A percentile compares a stretch with the other conserved stretches of the same genome.
phyloP scores from a whole-genome alignment of 495 filamentous ascomycete species.

The Penicillium arizonense region DNA sequence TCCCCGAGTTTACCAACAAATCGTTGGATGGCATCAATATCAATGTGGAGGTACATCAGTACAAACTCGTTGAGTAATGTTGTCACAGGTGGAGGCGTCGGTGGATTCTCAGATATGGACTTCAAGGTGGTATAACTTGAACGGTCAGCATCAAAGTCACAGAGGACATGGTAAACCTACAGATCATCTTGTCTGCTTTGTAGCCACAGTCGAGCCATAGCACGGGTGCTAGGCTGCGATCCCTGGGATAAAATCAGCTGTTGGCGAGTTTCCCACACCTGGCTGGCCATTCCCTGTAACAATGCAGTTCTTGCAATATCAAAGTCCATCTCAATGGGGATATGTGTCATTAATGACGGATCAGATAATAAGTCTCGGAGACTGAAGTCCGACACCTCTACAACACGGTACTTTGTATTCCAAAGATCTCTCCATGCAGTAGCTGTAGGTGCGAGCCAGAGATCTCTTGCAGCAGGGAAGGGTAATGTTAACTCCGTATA shows the following conservation, averaged over 20 bases:
- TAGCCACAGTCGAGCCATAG: constrained; percentile 22
- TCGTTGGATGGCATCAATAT: constrained; percentile 58
- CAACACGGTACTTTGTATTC: constrained; percentile 21
- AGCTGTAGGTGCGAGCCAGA: constrained; percentile 55
- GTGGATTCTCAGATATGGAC: constrained; percentile 1
- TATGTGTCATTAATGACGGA: constrained; percentile 11
- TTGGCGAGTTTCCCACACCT: constrained; percentile 26
- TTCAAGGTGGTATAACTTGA: constrained; percentile 10
- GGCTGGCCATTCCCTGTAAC: constrained; percentile 21
- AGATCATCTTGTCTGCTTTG: constrained; percentile 29
- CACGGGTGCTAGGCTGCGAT: constrained; percentile 3
- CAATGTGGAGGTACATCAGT: constrained; percentile 55
- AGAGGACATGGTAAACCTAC: background rate
- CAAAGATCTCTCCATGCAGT: constrained; percentile 50
- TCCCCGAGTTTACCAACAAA: constrained; percentile 61
- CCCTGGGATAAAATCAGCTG: constrained; percentile 16
- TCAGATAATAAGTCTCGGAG: constrained; percentile 18
- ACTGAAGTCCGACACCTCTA: constrained; percentile 2
- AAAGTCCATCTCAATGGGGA: constrained; percentile 35
- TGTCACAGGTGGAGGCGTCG: constrained; percentile 7
- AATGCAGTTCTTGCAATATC: constrained; percentile 47
- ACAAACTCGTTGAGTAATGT: constrained; percentile 50
- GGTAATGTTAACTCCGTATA: constrained; percentile 59
- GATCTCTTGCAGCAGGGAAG: constrained; percentile 48
- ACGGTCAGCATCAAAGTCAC: background rate